Percentiles rank a stretch among this genome's conserved stretches.
Evolutionary conservation across 139 green algal genomes (phyloP).

Genomic region (Chlamydomonas eustigma): DNA sequence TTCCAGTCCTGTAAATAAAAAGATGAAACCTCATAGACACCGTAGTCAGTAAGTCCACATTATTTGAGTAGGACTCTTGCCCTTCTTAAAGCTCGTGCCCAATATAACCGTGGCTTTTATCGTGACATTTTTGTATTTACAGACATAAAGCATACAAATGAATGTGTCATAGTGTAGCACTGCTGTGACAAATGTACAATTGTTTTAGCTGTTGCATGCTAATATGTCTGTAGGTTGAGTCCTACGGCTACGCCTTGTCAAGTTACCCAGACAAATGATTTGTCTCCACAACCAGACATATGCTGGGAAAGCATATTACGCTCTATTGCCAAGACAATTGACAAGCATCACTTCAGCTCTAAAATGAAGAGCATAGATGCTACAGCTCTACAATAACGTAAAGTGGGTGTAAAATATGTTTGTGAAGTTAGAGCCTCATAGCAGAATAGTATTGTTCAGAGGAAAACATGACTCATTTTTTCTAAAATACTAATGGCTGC

Average conservation of each 20-base stretch:
- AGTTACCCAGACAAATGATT: background rate
- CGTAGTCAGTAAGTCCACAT: background rate
- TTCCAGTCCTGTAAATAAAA: background rate
- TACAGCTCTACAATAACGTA: background rate
- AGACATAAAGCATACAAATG: background rate
- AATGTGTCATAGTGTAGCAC: background rate
- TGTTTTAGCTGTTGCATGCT: too few relatives aligned
- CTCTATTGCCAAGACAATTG: conserved; percentile 1
- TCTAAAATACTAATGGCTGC: too few relatives aligned
- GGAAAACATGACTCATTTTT: too few relatives aligned
- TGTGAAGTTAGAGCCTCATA: too few relatives aligned
- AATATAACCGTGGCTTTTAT: background rate
- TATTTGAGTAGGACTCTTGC: background rate
- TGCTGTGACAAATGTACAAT: too few relatives aligned
- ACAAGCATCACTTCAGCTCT: conserved; percentile 12
- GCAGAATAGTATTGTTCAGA: too few relatives aligned
- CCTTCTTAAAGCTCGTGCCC: background rate
- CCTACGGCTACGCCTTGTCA: background rate
- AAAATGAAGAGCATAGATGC: background rate
- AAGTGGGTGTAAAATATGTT: too few relatives aligned
- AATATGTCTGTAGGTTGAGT: background rate
- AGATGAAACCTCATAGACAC: background rate
- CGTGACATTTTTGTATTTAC: background rate
- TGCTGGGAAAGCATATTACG: conserved; percentile 2
- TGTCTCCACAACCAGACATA: background rate